Evolutionary conservation across 371 early-diverging fungal species (phyloP).

Genomic region (Apophysomyces sp.): DNA sequence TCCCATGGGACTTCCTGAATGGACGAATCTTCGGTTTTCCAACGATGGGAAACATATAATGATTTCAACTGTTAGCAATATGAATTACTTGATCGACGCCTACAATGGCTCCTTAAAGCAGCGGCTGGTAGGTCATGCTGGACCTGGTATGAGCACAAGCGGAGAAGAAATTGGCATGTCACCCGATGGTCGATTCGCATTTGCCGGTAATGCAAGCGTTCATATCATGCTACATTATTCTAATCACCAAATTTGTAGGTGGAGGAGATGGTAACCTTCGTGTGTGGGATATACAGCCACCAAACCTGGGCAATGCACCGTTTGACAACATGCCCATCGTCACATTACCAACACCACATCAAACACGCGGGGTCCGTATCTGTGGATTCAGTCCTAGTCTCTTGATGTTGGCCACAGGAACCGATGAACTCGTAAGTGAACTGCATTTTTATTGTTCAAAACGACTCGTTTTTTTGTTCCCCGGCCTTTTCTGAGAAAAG

Average conservation of each 20-base stretch:
- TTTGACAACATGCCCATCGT: constrained; percentile 19
- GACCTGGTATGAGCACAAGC: constrained; percentile 20
- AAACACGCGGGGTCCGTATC: constrained; percentile 39
- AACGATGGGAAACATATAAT: constrained; percentile 77
- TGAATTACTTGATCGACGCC: constrained; percentile 71
- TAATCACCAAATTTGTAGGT: constrained; percentile 28
- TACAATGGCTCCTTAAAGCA: constrained; percentile 53
- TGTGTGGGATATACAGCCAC: constrained; percentile 64
- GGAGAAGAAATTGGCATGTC: constrained; percentile 66
- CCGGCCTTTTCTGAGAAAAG: background rate
- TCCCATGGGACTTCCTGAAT: constrained; percentile 34
- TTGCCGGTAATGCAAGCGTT: constrained; percentile 55
- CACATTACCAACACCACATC: constrained; percentile 36
- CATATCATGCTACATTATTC: background rate
- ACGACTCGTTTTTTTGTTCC: constrained; percentile 1
- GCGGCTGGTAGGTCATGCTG: constrained; percentile 51
- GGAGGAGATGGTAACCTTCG: constrained; percentile 63
- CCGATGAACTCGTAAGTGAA: constrained; percentile 47
- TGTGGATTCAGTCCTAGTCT: constrained; percentile 72
- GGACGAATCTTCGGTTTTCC: constrained; percentile 70
- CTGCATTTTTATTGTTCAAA: background rate
- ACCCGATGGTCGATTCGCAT: constrained; percentile 75
- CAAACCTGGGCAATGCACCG: constrained; percentile 22
- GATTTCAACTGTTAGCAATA: constrained; percentile 67
- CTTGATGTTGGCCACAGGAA: constrained; percentile 67